A percentile compares a stretch with the other conserved stretches of the same genome.
Conservation (phyloP, 805 yeast species). For the Priceomyces fermenticarens region DNA sequence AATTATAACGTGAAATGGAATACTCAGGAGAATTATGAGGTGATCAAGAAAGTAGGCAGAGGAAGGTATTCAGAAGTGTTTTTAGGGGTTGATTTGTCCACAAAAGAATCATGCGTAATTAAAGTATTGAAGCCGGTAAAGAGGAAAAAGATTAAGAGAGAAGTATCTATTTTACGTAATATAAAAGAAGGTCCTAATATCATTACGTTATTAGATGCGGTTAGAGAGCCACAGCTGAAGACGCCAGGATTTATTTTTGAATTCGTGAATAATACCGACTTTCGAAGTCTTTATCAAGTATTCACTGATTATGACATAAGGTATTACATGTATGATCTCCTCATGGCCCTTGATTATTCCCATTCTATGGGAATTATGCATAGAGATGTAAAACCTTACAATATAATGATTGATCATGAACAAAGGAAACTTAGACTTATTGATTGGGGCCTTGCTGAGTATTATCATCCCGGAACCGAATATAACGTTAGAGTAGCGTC, state of each 20-base stretch:
- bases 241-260: conserved; percentile 90
- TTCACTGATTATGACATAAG: conserved; percentile 73
- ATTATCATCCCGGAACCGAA: conserved; percentile 84
- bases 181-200: conserved; percentile 82
- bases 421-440: conserved; percentile 63
- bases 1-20: conserved; percentile 80
- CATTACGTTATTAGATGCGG: conserved; percentile 74
- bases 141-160: conserved; percentile 88
- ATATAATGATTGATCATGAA: conserved; percentile 86
- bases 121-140: conserved; percentile 93
- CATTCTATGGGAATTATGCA: conserved; percentile 96
- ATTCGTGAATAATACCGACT: conserved; percentile 79
- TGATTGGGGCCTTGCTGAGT: conserved; percentile 95
- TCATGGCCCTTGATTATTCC: conserved; percentile 79
- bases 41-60: conserved; percentile 79
- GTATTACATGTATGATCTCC: conserved; percentile 77
- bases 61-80: conserved; percentile 95
- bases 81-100: conserved; percentile 67
- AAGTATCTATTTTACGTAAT: conserved; percentile 82
- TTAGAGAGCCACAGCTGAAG: conserved; percentile 78
- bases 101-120: conserved; percentile 70
- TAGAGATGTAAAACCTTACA: conserved; percentile 91
- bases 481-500: conserved; percentile 92
- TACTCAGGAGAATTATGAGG: conserved; percentile 79
- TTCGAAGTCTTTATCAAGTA: conserved; percentile 80